A percentile compares a stretch with the other conserved stretches of the same genome.
Conservation (phyloP, 2,329 filamentous ascomycete genomes). For the Colletotrichum limetticola region DNA sequence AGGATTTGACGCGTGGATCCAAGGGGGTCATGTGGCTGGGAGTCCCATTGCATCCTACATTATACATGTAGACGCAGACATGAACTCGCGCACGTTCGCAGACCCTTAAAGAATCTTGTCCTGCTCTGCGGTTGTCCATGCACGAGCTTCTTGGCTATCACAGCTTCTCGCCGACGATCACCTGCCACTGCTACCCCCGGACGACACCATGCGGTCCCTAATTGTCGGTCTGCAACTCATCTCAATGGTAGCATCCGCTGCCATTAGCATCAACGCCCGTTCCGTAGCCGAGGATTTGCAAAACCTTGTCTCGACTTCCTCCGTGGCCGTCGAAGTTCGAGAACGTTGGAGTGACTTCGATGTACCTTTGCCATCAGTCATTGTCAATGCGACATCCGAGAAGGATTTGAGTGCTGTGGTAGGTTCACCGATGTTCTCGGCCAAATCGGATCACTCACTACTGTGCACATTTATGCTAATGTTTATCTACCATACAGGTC, state of each 20-base stretch:
- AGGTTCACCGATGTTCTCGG: background rate
- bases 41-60: background rate
- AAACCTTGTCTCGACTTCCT: constrained; percentile 6
- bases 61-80: background rate
- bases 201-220: constrained; percentile 16
- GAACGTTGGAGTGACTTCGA: constrained; percentile 36
- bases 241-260: constrained; percentile 15
- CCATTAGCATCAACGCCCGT: constrained; percentile 16
- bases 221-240: constrained; percentile 22
- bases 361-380: constrained; percentile 33
- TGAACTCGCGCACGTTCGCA: background rate
- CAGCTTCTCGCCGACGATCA: background rate
- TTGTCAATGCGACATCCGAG: constrained; percentile 36
- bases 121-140: background rate
- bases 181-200: background rate
- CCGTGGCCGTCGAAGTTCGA: constrained; percentile 12
- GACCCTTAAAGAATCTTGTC: background rate
- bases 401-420: constrained; percentile 33
- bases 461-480: background rate
- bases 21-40: background rate
- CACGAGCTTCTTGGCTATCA: background rate
- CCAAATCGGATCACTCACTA: background rate
- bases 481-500: background rate
- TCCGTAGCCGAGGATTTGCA: constrained; percentile 16
- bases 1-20: background rate